These are phyloP conservation scores for Escovopsis weberi DNA, from an alignment of 2,329 filamentous ascomycete species.

Conservation along the genomic window DNA sequence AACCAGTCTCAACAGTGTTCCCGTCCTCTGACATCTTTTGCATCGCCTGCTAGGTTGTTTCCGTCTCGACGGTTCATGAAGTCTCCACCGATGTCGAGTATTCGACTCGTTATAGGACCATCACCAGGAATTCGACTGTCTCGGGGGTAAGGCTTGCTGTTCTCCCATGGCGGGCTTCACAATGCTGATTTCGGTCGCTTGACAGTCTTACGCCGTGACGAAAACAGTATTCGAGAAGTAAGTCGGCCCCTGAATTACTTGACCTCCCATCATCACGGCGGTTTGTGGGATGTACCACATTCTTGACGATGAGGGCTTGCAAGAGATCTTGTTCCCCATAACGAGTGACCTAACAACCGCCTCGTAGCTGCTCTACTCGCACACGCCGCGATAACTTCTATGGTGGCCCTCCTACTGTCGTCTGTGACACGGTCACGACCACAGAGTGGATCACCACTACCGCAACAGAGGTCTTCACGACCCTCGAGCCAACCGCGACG, in stretches of 20 bases:
- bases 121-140: slow-evolving; percentile 7
- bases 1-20: no score
- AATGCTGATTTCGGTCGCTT: not conserved
- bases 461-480: slow-evolving; percentile 6
- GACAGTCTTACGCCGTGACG: slow-evolving; percentile 12
- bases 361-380: not conserved
- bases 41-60: slow-evolving; percentile 3
- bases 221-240: slow-evolving; percentile 8
- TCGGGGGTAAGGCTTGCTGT: slow-evolving; percentile 5
- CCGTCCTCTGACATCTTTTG: not conserved
- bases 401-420: not conserved
- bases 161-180: no score
- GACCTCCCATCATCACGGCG: no score
- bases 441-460: slow-evolving; percentile 11
- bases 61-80: slow-evolving; percentile 8
- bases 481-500: slow-evolving; percentile 3
- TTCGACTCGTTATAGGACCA: slow-evolving; percentile 9
- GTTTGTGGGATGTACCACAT: no score
- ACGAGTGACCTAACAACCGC: not conserved
- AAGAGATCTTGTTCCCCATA: no score
- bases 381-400: not conserved
- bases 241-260: not conserved
- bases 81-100: slow-evolving; percentile 8
- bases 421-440: slow-evolving; percentile 8
- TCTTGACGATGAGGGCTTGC: not conserved